A percentile compares a stretch with the other conserved stretches of the same genome.
phyloP scores from a whole-genome alignment of 2,329 filamentous ascomycete genomes.

The Fusarium brevicatenulatum region DNA sequence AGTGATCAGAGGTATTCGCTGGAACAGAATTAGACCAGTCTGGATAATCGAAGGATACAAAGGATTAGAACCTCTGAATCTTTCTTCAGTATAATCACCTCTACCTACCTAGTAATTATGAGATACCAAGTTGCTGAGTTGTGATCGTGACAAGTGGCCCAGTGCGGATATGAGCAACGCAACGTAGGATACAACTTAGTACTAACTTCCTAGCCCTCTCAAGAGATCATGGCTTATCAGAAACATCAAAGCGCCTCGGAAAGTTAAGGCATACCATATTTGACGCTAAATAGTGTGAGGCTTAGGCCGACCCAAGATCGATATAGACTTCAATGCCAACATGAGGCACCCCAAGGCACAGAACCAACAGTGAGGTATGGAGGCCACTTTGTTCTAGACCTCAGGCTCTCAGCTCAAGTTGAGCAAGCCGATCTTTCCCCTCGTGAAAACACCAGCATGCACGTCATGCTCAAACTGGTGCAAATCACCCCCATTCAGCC shows the following conservation, averaged over 20 bases:
- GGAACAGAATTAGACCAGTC: background rate
- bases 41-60: background rate
- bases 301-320: background rate
- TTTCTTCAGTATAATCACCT: background rate
- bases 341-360: background rate
- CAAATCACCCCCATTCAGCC: background rate
- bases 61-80: background rate
- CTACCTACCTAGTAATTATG: background rate
- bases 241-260: background rate
- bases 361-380: background rate
- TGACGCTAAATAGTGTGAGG: background rate
- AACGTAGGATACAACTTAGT: background rate
- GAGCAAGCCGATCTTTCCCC: background rate
- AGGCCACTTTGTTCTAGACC: background rate
- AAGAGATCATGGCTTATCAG: background rate
- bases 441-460: conserved; percentile 4
- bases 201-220: background rate
- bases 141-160: background rate
- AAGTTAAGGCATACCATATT: background rate
- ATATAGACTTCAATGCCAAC: background rate
- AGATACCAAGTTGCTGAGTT: background rate
- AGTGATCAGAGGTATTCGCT: background rate
- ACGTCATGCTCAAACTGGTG: conserved; percentile 3
- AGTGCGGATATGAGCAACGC: too few relatives aligned
- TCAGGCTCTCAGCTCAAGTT: background rate